Evolutionary conservation across 2,329 filamentous ascomycete genomes (phyloP).

Genomic region (Teratosphaeria gauchensis): DNA sequence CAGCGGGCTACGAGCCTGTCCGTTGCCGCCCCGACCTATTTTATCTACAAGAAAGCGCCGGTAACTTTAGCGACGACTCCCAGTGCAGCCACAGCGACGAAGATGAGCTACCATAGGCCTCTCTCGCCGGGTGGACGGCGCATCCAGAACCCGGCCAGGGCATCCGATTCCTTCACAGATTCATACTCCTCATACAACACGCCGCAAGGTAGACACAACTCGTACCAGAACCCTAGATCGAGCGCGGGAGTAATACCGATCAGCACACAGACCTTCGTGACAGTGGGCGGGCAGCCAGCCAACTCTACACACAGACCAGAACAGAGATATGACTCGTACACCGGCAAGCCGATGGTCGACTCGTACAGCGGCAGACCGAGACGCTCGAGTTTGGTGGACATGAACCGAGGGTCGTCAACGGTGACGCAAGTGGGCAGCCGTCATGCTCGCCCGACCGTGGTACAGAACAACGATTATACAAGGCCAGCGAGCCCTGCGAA

Average conservation of each 20-base stretch:
- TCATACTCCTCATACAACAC: slow-evolving; percentile 7
- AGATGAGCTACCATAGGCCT: slow-evolving; percentile 26
- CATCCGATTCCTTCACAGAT: slow-evolving; percentile 22
- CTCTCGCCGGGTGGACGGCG: slow-evolving; percentile 27
- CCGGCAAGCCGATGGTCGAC: slow-evolving; percentile 17
- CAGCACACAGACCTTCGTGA: slow-evolving; percentile 27
- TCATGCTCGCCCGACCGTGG: slow-evolving; percentile 17
- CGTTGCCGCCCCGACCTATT: background rate
- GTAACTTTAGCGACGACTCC: background rate
- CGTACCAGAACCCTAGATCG: slow-evolving; percentile 24
- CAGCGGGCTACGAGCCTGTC: background rate
- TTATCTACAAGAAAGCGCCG: background rate
- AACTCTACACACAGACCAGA: slow-evolving; percentile 6
- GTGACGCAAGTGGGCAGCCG: slow-evolving; percentile 22
- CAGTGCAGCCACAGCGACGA: background rate
- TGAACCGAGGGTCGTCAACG: slow-evolving; percentile 22
- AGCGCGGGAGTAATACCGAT: slow-evolving; percentile 30
- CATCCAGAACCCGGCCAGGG: slow-evolving; percentile 23
- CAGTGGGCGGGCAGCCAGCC: slow-evolving; percentile 11
- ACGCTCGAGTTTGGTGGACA: slow-evolving; percentile 34
- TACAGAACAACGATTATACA: slow-evolving; percentile 23
- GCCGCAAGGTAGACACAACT: slow-evolving; percentile 13
- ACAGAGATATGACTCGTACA: slow-evolving; percentile 19
- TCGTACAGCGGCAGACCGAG: slow-evolving; percentile 37
- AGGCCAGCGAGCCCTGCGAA: slow-evolving; percentile 35